A percentile compares a stretch with the other conserved stretches of the same genome.
These are phyloP conservation scores for Backusella tuberculispora DNA, from an alignment of 192 early-diverging fungal species.

Conservation along the genomic window DNA sequence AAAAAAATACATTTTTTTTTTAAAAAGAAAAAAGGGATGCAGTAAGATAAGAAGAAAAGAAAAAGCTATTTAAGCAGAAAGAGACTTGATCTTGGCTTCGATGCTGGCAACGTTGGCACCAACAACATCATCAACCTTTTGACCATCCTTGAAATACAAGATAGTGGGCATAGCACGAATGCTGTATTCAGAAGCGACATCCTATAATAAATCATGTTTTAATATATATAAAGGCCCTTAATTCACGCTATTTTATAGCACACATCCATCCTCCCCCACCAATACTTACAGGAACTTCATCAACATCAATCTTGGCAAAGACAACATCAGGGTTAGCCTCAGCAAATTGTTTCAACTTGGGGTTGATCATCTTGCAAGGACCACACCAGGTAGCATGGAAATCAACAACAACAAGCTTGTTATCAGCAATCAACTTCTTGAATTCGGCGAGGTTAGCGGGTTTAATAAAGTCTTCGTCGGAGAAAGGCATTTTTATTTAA, in stretches of 20 bases:
- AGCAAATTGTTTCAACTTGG: constrained; percentile 65
- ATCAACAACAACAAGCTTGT: constrained; percentile 63
- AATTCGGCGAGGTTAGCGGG: constrained; percentile 36
- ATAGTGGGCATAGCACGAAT: constrained; percentile 64
- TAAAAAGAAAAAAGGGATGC: too few relatives aligned
- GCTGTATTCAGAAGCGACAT: constrained; percentile 45
- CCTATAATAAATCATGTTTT: constrained; percentile 24
- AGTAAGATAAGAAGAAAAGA: background rate
- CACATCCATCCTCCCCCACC: background rate
- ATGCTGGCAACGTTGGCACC: constrained; percentile 40
- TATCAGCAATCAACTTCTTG: constrained; percentile 21
- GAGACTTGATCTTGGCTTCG: constrained; percentile 31
- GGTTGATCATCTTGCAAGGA: constrained; percentile 78
- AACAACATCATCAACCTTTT: constrained; percentile 53
- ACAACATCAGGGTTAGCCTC: constrained; percentile 51
- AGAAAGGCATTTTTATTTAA: constrained; percentile 19
- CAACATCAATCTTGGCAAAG: constrained; percentile 89
- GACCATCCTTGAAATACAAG: constrained; percentile 56
- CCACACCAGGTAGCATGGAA: constrained; percentile 88
- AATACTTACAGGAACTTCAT: constrained; percentile 56
- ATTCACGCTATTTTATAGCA: too few relatives aligned
- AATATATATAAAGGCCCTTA: background rate
- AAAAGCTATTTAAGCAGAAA: constrained; percentile 13
- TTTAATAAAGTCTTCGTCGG: background rate
- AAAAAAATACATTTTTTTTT: too few relatives aligned